Evolutionary conservation across 805 yeast species (phyloP), one percentile per base, ranked within the genome.

Genomic region (Saccharomycopsis sp.): DNA sequence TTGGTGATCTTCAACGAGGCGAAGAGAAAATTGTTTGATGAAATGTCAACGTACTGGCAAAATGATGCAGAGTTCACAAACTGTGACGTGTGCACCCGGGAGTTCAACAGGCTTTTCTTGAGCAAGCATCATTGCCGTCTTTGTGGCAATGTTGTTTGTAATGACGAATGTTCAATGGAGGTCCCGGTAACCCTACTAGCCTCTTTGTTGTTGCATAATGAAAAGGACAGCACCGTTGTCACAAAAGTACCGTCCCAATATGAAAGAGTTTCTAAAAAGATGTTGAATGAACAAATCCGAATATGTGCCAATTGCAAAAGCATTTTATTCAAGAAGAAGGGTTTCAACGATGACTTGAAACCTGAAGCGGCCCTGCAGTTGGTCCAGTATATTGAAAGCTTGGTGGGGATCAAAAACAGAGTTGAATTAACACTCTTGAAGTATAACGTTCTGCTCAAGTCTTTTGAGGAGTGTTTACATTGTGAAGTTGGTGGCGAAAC

Each of bases 61-160:
- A 69, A 70, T 40, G 81, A 71, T 45, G 42, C 56, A 2, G 51
- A 52, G 3, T 68, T 69, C 0, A 51, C 62, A 0, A 60, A 64
- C 41, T 89, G 98, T 55, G 64, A 69, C 5, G 62, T 82, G 5
- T 89, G 98, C 52, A 57, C 63, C 10, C 63, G 66, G 9, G 52
- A 54, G 22, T 92, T 86, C 56, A 64, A 38, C 18, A 30, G 18
- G 9, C 60, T 81, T 33, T 55, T 75, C 0, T 50, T 71, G 18
- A 63, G 96, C 38, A 84, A 80, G 49, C 97, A 92, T 56, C 98
- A 89, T 57, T 92, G 98, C 58, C 64, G 97, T 27, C 58, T 87
- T 19, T 89, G 98, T 63, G 97, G 97, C 0, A 54, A 59, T 20
- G 73, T 82, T 1, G 84, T 86, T 0, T 89, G 96, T 61, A 94